Percentiles rank a stretch among this genome's conserved stretches.
phyloP scores from a whole-genome alignment of 352 stramenopile genomes.

The Globisporangium iwayamae region DNA sequence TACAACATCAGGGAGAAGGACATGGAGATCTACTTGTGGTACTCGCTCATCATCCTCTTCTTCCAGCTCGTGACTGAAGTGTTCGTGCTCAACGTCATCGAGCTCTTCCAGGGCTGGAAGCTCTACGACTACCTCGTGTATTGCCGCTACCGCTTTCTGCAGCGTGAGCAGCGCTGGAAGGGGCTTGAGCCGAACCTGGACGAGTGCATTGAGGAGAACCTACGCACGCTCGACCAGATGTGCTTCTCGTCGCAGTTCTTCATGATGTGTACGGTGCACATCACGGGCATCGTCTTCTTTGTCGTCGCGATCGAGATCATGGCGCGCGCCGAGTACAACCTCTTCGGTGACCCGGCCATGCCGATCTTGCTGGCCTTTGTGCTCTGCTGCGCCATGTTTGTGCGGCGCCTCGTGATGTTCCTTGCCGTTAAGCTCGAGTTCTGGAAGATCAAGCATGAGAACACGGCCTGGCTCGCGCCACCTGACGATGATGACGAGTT shows the following conservation, averaged over 20 bases:
- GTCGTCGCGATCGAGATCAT: slow-evolving; percentile 96
- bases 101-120: slow-evolving; percentile 98
- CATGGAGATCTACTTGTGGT: slow-evolving; percentile 97
- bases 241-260: slow-evolving; percentile 98
- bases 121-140: slow-evolving; percentile 98
- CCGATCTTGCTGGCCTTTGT: slow-evolving; percentile 82
- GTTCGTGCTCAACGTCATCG: slow-evolving; percentile 94
- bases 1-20: slow-evolving; percentile 97
- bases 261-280: slow-evolving; percentile 94
- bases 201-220: slow-evolving; percentile 95
- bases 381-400: slow-evolving; percentile 42
- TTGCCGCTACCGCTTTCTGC: slow-evolving; percentile 93
- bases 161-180: slow-evolving; percentile 96
- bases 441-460: slow-evolving; percentile 96
- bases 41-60: slow-evolving; percentile 93
- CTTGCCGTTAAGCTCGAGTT: slow-evolving; percentile 88
- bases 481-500: slow-evolving; percentile 92
- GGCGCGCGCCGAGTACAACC: slow-evolving; percentile 91
- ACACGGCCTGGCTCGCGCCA: slow-evolving; percentile 91
- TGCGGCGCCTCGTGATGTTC: slow-evolving; percentile 74
- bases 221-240: slow-evolving; percentile 95
- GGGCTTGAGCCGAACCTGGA: slow-evolving; percentile 94
- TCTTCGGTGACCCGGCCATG: slow-evolving; percentile 95
- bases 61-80: slow-evolving; percentile 95
- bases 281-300: slow-evolving; percentile 95